Evolutionary conservation across 768 basidiomycete genomes (phyloP).

Genomic region (Cystofilobasidium macerans): DNA sequence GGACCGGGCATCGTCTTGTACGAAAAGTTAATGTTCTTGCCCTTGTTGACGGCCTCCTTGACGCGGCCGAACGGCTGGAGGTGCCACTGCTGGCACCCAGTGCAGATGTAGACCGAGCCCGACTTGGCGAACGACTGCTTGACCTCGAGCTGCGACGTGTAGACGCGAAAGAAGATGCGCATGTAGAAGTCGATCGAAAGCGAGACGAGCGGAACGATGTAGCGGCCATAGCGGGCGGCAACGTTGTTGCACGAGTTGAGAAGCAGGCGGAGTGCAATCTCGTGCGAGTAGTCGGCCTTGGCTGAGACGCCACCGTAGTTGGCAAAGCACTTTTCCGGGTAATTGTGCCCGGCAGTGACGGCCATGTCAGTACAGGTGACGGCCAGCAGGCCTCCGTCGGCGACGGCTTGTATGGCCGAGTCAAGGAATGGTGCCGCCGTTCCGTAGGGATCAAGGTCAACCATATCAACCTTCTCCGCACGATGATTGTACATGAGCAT

Average conservation of each 20-base stretch:
- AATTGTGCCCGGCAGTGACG: conserved; percentile 85
- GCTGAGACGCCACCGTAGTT: conserved; percentile 88
- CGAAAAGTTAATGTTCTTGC: conserved; percentile 49
- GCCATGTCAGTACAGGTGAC: conserved; percentile 95
- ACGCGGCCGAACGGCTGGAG: conserved; percentile 75
- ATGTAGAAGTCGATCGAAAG: conserved; percentile 97
- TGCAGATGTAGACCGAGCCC: conserved; percentile 72
- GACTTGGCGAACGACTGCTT: conserved; percentile 78
- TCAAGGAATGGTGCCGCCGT: conserved; percentile 96
- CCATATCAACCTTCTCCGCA: conserved; percentile 67
- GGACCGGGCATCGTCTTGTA: conserved; percentile 69
- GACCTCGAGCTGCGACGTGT: conserved; percentile 63
- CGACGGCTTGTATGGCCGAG: conserved; percentile 74
- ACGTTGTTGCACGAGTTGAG: conserved; percentile 72
- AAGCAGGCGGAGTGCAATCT: conserved; percentile 83
- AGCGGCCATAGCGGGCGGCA: conserved; percentile 83
- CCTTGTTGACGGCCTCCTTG: conserved; percentile 50
- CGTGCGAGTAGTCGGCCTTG: conserved; percentile 90
- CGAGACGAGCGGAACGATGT: conserved; percentile 75
- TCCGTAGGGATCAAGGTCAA: conserved; percentile 98
- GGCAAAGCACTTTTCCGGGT: conserved; percentile 92
- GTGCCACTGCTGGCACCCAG: conserved; percentile 67
- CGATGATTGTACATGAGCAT: conserved; percentile 84
- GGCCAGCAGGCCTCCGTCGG: conserved; percentile 81
- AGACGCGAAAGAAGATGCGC: conserved; percentile 73